Evolutionary conservation across 2,329 filamentous ascomycete species (phyloP).

Genomic region (Alternaria brassicicola): DNA sequence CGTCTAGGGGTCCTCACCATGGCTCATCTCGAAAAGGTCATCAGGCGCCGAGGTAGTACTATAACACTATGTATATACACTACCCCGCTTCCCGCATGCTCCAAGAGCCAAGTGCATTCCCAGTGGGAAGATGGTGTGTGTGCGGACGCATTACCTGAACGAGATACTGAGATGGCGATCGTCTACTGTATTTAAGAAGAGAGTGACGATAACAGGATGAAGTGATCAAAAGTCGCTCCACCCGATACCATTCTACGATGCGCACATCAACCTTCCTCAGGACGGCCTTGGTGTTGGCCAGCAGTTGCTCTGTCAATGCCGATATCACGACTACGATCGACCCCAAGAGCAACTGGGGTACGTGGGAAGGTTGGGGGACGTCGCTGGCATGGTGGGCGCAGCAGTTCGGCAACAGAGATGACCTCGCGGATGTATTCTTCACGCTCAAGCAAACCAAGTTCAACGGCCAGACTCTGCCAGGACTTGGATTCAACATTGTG

Average conservation of each 20-base stretch:
- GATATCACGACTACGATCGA: constrained; percentile 9
- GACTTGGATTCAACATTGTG: constrained; percentile 12
- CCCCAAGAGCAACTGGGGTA: constrained; percentile 13
- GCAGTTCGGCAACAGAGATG: constrained; percentile 9
- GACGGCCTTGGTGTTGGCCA: constrained; percentile 5
- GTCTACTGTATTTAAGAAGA: neutral
- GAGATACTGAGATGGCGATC: neutral
- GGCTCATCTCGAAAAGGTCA: neutral
- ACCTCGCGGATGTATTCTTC: constrained; percentile 14
- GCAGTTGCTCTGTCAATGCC: constrained; percentile 2
- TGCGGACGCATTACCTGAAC: constrained; percentile 1
- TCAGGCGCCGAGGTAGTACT: neutral
- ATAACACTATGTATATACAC: neutral
- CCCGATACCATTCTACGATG: neutral
- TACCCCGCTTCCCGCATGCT: constrained; percentile 1
- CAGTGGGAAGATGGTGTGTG: neutral
- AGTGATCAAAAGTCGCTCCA: neutral
- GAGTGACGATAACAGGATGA: neutral
- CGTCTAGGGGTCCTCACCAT: neutral
- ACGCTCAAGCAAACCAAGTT: constrained; percentile 7
- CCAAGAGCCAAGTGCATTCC: neutral
- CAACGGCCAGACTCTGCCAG: constrained; percentile 6
- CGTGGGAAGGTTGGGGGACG: constrained; percentile 15
- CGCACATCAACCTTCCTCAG: constrained; percentile 3
- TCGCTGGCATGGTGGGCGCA: constrained; percentile 17